Evolutionary conservation across 768 basidiomycete genomes (phyloP).

Genomic region (Harrya chromipes): DNA sequence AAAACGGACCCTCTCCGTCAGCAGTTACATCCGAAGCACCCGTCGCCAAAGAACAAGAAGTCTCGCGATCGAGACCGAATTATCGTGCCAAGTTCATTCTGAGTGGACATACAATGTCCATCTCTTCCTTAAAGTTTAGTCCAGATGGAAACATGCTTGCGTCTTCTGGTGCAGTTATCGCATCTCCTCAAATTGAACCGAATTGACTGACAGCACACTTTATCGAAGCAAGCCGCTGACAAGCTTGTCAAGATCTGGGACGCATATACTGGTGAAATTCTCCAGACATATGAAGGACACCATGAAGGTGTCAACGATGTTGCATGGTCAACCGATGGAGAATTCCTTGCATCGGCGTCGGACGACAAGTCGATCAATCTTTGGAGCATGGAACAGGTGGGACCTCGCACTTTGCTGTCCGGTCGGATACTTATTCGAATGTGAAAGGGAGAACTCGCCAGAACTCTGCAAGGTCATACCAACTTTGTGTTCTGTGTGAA

Average conservation of each 20-base stretch:
- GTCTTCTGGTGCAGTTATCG: constrained; percentile 66
- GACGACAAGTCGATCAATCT: constrained; percentile 89
- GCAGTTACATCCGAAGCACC: neutral
- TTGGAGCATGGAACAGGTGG: constrained; percentile 73
- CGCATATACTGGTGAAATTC: constrained; percentile 63
- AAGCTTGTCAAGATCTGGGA: constrained; percentile 83
- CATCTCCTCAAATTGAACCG: constrained; percentile 4
- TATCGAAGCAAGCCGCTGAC: constrained; percentile 71
- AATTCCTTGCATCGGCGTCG: constrained; percentile 86
- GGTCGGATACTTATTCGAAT: neutral
- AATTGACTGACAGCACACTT: constrained; percentile 20
- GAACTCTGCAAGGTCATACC: constrained; percentile 79
- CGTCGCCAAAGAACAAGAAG: constrained; percentile 2
- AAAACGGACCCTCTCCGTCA: neutral
- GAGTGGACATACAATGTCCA: constrained; percentile 77
- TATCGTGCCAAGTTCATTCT: constrained; percentile 63
- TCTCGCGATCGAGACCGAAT: constrained; percentile 33
- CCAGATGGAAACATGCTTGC: constrained; percentile 80
- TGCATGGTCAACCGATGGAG: constrained; percentile 82
- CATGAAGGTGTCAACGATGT: constrained; percentile 85
- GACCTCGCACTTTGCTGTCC: constrained; percentile 10
- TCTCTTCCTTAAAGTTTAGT: constrained; percentile 88
- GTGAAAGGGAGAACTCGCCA: constrained; percentile 53
- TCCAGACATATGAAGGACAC: constrained; percentile 72
- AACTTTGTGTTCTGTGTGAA: constrained; percentile 94